Evolutionary conservation across 805 yeast species (phyloP).

Genomic region (Candida nanaspora): DNA sequence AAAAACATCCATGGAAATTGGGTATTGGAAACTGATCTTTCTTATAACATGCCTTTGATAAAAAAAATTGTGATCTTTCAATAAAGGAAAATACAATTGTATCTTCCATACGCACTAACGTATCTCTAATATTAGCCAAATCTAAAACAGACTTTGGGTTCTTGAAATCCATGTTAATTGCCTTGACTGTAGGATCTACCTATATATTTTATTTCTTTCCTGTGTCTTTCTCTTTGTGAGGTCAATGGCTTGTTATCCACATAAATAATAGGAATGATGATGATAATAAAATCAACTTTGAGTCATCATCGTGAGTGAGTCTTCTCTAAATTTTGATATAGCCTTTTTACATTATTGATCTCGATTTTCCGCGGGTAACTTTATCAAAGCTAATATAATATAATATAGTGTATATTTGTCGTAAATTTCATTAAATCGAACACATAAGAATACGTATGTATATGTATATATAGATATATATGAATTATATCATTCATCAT

Average conservation of each 20-base stretch:
- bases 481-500: not conserved
- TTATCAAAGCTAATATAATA: too few species aligned
- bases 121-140: slow-evolving; percentile 73
- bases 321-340: too few species aligned
- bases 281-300: too few species aligned
- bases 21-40: slow-evolving; percentile 51
- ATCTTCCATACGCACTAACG: slow-evolving; percentile 91
- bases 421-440: too few species aligned
- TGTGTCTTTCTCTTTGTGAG: too few species aligned
- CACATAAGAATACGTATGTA: not conserved
- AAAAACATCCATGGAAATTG: slow-evolving; percentile 67
- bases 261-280: too few species aligned
- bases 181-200: not conserved
- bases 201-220: too few species aligned
- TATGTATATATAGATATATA: not conserved
- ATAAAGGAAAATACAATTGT: slow-evolving; percentile 88
- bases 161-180: slow-evolving; percentile 66
- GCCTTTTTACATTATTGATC: too few species aligned
- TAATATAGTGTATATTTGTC: too few species aligned
- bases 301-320: too few species aligned
- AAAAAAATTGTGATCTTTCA: slow-evolving; percentile 84
- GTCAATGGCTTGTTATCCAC: too few species aligned
- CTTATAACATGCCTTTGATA: slow-evolving; percentile 69
- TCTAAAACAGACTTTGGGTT: slow-evolving; percentile 78
- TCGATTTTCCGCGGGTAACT: not conserved